Evolutionary conservation across 208 protist genomes (phyloP), one percentile per base, ranked within the genome.

Genomic region (Crithidia acanthocephali): DNA sequence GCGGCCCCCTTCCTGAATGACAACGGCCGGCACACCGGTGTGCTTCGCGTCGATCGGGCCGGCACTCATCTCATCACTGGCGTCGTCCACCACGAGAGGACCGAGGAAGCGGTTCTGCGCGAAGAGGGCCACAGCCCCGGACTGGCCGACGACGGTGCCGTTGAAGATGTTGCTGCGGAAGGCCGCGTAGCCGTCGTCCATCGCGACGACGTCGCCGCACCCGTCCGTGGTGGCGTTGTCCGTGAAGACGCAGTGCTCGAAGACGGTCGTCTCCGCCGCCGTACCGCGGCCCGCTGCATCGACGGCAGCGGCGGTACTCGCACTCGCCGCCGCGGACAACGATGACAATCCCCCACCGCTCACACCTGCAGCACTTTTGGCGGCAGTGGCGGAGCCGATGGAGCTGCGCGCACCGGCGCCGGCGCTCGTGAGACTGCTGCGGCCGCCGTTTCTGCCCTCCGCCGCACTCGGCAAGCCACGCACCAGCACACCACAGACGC

Each of bases 121-220:
- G 73, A 96, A 92, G 25, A 79, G 53, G 5, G 76, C 72, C 2
- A 68, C 47, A 6, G 87, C 83, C 23, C 81, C 72, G 20, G 51
- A 65, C n/a, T 73, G 76, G 15, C 80, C 87, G 40, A 93, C 81
- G n/a, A 93, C 74, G 33, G 82, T 91, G 50, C 89, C 92, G 25
- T 65, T 64, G 32, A 94, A 91, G n/a, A 88, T 58, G 72, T 84
- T 91, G n/a, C 78, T 61, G 25, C 74, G 71, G 56, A 96, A 91
- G 30, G 73, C 56, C 10, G 81, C 87, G 76, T 73, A 80, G 50
- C 88, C 87, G 20, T 65, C 51, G 45, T 84, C 69, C 45, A 86
- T 71, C 28, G 83, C 53, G 22, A 94, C 63, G 52, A 92, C 87
- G 57, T 96, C 92, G 20, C 92, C 89, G 22, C 53, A 68, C 7